phyloP scores from a whole-genome alignment of 208 protist genomes.

The Spongospora subterranea region DNA sequence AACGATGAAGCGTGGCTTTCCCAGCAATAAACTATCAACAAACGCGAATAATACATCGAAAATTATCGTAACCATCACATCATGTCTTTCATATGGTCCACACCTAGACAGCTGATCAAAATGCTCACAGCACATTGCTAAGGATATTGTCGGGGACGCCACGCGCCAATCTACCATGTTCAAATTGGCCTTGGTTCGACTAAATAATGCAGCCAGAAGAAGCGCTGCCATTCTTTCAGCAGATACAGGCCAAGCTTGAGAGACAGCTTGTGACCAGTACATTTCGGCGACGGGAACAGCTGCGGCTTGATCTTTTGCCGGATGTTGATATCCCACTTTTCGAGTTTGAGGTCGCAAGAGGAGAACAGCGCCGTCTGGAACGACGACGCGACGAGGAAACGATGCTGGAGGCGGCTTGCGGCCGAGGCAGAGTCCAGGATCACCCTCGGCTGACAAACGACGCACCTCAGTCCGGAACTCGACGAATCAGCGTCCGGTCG shows the following conservation, averaged over 20 bases:
- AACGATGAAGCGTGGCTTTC: too few relatives aligned
- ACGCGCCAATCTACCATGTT: too few relatives aligned
- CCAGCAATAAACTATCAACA: too few relatives aligned
- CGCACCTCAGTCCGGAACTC: neutral
- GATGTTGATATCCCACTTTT: slow-evolving; percentile 12
- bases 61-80: too few relatives aligned
- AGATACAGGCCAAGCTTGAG: slow-evolving; percentile 33
- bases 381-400: neutral
- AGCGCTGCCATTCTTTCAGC: neutral
- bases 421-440: neutral
- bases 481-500: neutral
- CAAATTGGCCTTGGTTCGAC: too few relatives aligned
- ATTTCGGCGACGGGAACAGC: neutral
- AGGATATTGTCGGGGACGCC: too few relatives aligned
- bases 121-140: too few relatives aligned
- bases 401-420: slow-evolving; percentile 29
- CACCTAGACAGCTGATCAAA: too few relatives aligned
- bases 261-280: neutral
- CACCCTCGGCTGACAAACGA: neutral
- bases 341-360: slow-evolving; percentile 34
- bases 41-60: too few relatives aligned
- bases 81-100: too few relatives aligned
- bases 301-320: neutral
- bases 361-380: neutral
- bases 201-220: neutral